Percentiles rank a stretch among this genome's conserved stretches.
phyloP scores from a whole-genome alignment of 352 stramenopile species.

The Discostella stelligera region DNA sequence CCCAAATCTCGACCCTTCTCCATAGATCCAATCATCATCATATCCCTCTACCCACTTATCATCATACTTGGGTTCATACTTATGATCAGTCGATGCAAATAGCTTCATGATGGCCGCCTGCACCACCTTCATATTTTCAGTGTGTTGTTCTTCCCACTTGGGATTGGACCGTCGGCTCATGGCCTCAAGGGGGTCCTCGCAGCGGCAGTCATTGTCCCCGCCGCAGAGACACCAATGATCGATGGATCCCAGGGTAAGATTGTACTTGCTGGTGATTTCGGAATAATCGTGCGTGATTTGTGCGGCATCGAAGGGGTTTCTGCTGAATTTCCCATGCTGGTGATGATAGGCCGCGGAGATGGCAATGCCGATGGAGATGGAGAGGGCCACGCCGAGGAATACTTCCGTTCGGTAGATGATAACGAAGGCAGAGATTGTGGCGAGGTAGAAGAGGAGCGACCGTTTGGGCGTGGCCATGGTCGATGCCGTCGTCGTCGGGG shows the following conservation, averaged over 20 bases:
- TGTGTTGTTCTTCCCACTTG: constrained; percentile 42
- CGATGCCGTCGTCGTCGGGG: background rate
- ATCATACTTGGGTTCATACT: constrained; percentile 24
- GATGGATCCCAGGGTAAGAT: constrained; percentile 56
- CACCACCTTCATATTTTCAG: constrained; percentile 46
- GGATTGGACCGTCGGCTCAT: constrained; percentile 14
- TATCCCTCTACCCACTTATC: constrained; percentile 31
- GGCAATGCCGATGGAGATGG: constrained; percentile 25
- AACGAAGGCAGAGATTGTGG: constrained; percentile 42
- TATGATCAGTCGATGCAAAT: background rate
- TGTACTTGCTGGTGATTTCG: constrained; percentile 41
- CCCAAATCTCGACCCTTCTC: constrained; percentile 30
- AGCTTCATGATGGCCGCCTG: constrained; percentile 29
- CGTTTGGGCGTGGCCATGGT: constrained; percentile 7
- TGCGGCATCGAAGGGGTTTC: constrained; percentile 33
- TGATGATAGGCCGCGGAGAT: constrained; percentile 7
- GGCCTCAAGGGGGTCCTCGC: constrained; percentile 44
- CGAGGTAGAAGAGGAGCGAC: constrained; percentile 39
- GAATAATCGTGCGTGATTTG: constrained; percentile 52
- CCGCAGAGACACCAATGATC: constrained; percentile 66
- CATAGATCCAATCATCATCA: constrained; percentile 50
- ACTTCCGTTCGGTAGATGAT: constrained; percentile 55
- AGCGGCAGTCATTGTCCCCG: constrained; percentile 48
- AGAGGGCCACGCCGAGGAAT: constrained; percentile 26
- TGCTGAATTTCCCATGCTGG: background rate